Evolutionary conservation across 257 asterid genomes (phyloP).

Genomic region (Nicotiana obtusifolia): DNA sequence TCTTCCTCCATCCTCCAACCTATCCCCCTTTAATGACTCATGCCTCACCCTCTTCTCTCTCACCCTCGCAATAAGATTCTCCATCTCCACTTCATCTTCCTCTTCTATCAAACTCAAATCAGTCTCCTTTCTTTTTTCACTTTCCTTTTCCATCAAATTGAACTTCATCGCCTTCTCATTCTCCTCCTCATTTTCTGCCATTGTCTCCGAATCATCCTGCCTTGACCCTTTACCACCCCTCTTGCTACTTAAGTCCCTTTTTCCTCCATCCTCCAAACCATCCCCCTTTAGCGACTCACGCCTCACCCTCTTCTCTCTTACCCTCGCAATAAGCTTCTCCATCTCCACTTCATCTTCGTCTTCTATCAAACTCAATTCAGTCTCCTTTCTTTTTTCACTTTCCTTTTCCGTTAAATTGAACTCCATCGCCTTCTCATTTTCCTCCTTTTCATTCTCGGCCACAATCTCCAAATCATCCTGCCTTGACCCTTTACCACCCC

Average conservation of each 20-base stretch:
- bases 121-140: not conserved
- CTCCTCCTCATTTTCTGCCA: constrained; percentile 4
- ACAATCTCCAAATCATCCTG: constrained; percentile 13
- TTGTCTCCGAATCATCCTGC: constrained; percentile 17
- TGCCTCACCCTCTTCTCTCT: constrained; percentile 23
- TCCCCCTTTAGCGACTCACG: constrained; percentile 2
- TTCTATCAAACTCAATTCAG: not conserved
- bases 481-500: constrained; percentile 8
- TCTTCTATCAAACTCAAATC: not conserved
- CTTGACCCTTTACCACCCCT: not conserved
- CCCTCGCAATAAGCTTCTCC: constrained; percentile 2
- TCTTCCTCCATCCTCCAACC: not conserved
- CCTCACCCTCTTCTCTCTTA: constrained; percentile 4
- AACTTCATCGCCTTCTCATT: not conserved
- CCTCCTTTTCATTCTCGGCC: constrained; percentile 19
- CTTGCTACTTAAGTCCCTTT: constrained; percentile 9
- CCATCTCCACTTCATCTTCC: constrained; percentile 14
- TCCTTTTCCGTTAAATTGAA: not conserved
- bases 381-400: constrained; percentile 13
- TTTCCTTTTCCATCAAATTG: not conserved
- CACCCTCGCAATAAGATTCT: constrained; percentile 4
- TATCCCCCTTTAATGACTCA: not conserved
- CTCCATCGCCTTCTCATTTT: constrained; percentile 15
- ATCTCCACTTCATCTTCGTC: constrained; percentile 3
- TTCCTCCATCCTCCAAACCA: not conserved